Evolutionary conservation across 495 filamentous ascomycete species (phyloP).

Genomic region (Mytilinidion resinicola): DNA sequence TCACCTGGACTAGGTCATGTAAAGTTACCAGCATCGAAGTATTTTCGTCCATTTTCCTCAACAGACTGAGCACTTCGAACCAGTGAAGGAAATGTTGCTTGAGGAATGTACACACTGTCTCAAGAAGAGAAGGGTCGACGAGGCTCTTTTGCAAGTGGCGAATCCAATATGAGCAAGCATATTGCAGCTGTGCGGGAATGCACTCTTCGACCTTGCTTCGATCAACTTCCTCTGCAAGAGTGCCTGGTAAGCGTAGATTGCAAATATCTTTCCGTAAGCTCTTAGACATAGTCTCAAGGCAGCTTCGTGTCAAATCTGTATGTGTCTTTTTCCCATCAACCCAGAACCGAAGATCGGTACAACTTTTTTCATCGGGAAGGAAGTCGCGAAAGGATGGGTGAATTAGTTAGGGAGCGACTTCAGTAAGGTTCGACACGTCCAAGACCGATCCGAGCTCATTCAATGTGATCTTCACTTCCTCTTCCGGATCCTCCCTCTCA

Average conservation of each 20-base stretch:
- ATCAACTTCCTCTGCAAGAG: slow-evolving; percentile 22
- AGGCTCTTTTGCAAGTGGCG: slow-evolving; percentile 39
- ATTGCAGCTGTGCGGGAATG: slow-evolving; percentile 36
- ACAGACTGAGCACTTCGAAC: slow-evolving; percentile 39
- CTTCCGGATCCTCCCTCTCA: neutral
- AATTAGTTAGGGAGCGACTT: slow-evolving; percentile 34
- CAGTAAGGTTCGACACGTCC: slow-evolving; percentile 28
- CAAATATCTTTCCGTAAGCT: slow-evolving; percentile 38
- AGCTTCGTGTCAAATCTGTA: slow-evolving; percentile 29
- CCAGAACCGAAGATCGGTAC: slow-evolving; percentile 32
- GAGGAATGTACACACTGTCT: slow-evolving; percentile 34
- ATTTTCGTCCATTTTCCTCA: slow-evolving; percentile 20
- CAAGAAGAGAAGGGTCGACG: slow-evolving; percentile 17
- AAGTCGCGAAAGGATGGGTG: slow-evolving; percentile 49
- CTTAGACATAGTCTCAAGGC: slow-evolving; percentile 32
- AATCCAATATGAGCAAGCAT: slow-evolving; percentile 37
- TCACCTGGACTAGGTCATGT: slow-evolving; percentile 1
- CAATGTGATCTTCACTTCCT: slow-evolving; percentile 17
- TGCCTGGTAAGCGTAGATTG: slow-evolving; percentile 27
- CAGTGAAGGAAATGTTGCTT: slow-evolving; percentile 41
- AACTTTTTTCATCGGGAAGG: slow-evolving; percentile 37
- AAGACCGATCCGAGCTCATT: slow-evolving; percentile 34
- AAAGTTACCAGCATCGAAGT: neutral
- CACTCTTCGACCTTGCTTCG: slow-evolving; percentile 1
- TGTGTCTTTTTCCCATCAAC: slow-evolving; percentile 37